These are phyloP conservation scores for Brasenia schreberi DNA, from an alignment of 164 flowering plant species.

Conservation along the genomic window DNA sequence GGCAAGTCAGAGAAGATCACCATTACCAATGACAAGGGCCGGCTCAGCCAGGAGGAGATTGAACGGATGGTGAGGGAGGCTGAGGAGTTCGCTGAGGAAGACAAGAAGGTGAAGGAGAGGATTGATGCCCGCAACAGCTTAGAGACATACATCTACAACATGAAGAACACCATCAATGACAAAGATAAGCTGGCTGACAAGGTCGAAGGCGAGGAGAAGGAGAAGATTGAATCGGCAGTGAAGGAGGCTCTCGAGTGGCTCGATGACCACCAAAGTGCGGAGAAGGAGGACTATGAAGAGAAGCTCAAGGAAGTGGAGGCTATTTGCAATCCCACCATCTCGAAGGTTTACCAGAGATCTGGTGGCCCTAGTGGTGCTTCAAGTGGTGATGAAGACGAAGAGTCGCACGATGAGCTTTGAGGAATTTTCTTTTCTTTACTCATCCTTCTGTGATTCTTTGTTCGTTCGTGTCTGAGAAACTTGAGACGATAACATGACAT, in stretches of 20 bases:
- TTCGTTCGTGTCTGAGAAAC: no score
- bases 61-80: conserved; percentile 38
- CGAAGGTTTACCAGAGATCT: conserved; percentile 41
- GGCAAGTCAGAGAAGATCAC: conserved; percentile 32
- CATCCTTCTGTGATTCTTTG: no score
- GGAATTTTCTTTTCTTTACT: no score
- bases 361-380: conserved; percentile 10
- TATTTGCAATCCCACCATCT: conserved; percentile 39
- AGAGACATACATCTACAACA: conserved; percentile 38
- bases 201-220: conserved; percentile 37
- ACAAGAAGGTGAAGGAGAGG: conserved; percentile 30
- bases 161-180: conserved; percentile 34
- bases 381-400: conserved; percentile 1
- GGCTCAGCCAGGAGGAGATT: conserved; percentile 45
- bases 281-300: conserved; percentile 43
- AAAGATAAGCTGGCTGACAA: conserved; percentile 38
- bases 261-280: no score
- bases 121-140: conserved; percentile 7
- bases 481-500: no score
- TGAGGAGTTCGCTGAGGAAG: conserved; percentile 45
- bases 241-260: conserved; percentile 21
- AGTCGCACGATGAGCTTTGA: neutral
- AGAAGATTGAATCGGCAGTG: conserved; percentile 29
- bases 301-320: conserved; percentile 43
- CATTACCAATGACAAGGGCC: conserved; percentile 6